Evolutionary conservation across 1,284 basidiomycete species (phyloP).

Genomic region (Flammula alnicola): DNA sequence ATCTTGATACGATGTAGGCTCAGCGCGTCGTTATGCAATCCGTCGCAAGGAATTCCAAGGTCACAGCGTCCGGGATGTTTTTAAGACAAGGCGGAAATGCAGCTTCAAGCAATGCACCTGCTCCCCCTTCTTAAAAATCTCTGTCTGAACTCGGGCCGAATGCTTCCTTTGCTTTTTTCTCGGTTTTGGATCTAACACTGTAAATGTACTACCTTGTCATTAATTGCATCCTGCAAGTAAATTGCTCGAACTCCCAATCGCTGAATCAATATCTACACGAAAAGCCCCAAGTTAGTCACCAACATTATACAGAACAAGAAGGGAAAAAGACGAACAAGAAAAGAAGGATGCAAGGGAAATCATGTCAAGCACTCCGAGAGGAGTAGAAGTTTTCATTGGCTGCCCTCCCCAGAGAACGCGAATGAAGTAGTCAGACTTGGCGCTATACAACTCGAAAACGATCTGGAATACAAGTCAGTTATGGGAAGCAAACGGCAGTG

Average conservation of each 20-base stretch:
- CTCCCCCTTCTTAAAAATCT: conserved; percentile 1
- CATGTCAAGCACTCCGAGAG: conserved; percentile 48
- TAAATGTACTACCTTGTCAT: too few relatives aligned
- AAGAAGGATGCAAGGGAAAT: conserved; percentile 45
- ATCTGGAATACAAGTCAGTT: conserved; percentile 24
- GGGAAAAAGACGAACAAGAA: conserved; percentile 35
- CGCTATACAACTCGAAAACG: conserved; percentile 47
- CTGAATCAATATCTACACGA: conserved; percentile 42
- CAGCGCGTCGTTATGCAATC: conserved; percentile 26
- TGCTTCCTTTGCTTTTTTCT: too few relatives aligned
- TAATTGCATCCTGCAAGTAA: conserved; percentile 38
- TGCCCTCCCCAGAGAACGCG: conserved; percentile 54
- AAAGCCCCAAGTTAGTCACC: neutral
- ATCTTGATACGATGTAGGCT: conserved; percentile 8
- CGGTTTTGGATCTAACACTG: too few relatives aligned
- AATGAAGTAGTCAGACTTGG: conserved; percentile 34
- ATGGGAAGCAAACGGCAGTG: neutral
- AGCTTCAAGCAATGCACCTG: neutral
- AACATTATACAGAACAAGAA: neutral
- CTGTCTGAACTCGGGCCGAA: neutral
- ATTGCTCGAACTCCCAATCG: conserved; percentile 37
- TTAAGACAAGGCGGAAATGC: conserved; percentile 20
- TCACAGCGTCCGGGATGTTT: conserved; percentile 22
- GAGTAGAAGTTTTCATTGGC: conserved; percentile 48
- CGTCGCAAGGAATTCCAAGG: conserved; percentile 25